phyloP scores from a whole-genome alignment of 257 asterid species.

The Solanum piurae region DNA sequence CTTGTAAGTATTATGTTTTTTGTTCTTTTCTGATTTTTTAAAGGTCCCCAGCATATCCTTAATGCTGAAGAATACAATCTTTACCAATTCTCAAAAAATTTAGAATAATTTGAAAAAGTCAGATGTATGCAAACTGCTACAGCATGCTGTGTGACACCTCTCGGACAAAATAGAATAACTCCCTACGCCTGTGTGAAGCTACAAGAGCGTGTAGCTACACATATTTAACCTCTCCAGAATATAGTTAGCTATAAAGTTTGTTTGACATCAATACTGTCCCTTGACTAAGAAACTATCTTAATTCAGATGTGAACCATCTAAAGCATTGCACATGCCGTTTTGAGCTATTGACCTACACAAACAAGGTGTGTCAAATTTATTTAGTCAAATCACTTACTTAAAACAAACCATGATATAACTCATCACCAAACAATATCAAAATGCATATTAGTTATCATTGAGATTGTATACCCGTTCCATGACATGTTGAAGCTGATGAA shows the following conservation, averaged over 20 bases:
- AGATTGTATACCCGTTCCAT: conserved; percentile 55
- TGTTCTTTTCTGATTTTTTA: no score
- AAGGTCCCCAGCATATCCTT: no score
- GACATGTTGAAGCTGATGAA: conserved; percentile 59
- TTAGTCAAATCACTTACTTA: neutral
- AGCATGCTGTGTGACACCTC: neutral
- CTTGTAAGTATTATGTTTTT: no score
- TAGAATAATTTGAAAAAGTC: neutral
- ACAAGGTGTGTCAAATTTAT: neutral
- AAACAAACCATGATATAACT: neutral
- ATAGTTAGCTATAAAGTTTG: neutral
- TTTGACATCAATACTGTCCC: neutral
- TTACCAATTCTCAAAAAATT: no score
- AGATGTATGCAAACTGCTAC: neutral
- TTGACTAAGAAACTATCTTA: neutral
- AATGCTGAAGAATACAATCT: no score
- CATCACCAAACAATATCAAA: neutral
- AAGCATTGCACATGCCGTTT: neutral
- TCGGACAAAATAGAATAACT: neutral
- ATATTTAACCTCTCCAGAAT: neutral
- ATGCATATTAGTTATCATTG: neutral
- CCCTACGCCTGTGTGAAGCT: neutral
- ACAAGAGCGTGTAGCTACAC: neutral
- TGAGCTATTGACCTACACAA: neutral
- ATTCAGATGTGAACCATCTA: neutral